Evolutionary conservation across 2,329 filamentous ascomycete genomes (phyloP).

Genomic region (Colletotrichum simmondsii): DNA sequence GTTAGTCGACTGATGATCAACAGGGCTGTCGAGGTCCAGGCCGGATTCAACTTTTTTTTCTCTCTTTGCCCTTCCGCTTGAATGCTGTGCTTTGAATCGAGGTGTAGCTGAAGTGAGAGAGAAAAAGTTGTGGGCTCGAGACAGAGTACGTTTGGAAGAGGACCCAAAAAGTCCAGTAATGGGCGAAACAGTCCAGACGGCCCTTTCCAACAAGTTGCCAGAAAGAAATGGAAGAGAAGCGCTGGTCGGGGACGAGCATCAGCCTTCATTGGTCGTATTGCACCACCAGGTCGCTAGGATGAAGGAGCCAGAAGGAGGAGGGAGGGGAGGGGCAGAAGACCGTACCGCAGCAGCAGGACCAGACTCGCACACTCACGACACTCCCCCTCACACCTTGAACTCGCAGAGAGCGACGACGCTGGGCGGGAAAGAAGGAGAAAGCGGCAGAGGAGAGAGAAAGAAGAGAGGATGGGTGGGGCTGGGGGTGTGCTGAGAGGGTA

Average conservation of each 20-base stretch:
- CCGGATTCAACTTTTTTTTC: slow-evolving; percentile 18
- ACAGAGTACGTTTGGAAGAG: slow-evolving; percentile 24
- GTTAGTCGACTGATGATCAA: slow-evolving; percentile 32
- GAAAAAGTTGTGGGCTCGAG: slow-evolving; percentile 32
- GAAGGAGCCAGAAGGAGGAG: slow-evolving; percentile 26
- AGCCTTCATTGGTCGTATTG: slow-evolving; percentile 24
- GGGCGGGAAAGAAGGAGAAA: neutral
- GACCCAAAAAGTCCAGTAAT: slow-evolving; percentile 28
- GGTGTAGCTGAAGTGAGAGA: slow-evolving; percentile 18
- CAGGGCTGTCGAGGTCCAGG: slow-evolving; percentile 29
- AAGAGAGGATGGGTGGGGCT: slow-evolving; percentile 19
- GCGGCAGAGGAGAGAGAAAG: slow-evolving; percentile 23
- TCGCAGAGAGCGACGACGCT: neutral
- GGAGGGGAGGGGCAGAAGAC: slow-evolving; percentile 23
- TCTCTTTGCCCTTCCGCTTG: neutral
- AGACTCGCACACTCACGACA: neutral
- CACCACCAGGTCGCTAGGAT: slow-evolving; percentile 25
- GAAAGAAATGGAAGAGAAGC: slow-evolving; percentile 19
- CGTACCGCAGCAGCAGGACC: neutral
- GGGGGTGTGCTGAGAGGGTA: slow-evolving; percentile 13
- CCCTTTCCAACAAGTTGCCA: slow-evolving; percentile 20
- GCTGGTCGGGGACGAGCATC: slow-evolving; percentile 32
- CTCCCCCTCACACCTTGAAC: slow-evolving; percentile 15
- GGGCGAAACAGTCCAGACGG: slow-evolving; percentile 30
- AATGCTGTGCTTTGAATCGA: slow-evolving; percentile 17